Evolutionary conservation across 2,329 filamentous ascomycete species (phyloP), one percentile per base, ranked within the genome.

Genomic region (Diplocarpon mali): DNA sequence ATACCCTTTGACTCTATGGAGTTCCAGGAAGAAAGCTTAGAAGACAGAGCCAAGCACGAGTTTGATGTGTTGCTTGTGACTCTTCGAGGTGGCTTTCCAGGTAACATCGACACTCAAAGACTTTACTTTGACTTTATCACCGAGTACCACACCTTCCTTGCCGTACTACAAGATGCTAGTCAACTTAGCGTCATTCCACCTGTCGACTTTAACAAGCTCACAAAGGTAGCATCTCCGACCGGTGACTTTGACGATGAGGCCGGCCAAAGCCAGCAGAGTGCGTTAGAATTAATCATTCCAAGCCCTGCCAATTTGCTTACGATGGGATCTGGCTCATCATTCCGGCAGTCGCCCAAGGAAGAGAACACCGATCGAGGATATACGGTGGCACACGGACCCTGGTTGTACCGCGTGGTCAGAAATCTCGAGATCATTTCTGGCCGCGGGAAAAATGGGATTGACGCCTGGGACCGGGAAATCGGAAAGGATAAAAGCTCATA

Each of bases 371-470:
- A 3, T 2, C 16, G 16, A 7, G 55, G 56, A 6, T 58, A 56
- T 20, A 56, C 48, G 11, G 41, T 59, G 2, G 38, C 46, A 2
- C 48, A 58, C 41, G 57, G 57, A 6, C 49, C 57, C 17, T 60
- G 56, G 56, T 32, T 53, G 15, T 58, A 53, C 34, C 48, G 47
- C 35, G 30, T 56, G 2, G n/a, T 32, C 13, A 13, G 35, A 39
- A 29, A 30, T 31, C 16, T 41, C 24, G 8, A 37, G 30, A 11
- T 35, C 15, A 15, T 35, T 3, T 16, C 34, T 15, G 34, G 5
- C 15, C 34, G 15, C 10, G 6, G 5, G 5, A 17, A 15, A 10
- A 10, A 10, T 10, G 34, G 34, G 15, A 17, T 16, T 10, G 16
- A 14, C 13, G 15, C 4, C 14, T 35, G n/a, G 13, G 11, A 35